These are phyloP conservation scores for Rhizopogon roseolus DNA, from an alignment of 768 basidiomycete species.

Conservation along the genomic window DNA sequence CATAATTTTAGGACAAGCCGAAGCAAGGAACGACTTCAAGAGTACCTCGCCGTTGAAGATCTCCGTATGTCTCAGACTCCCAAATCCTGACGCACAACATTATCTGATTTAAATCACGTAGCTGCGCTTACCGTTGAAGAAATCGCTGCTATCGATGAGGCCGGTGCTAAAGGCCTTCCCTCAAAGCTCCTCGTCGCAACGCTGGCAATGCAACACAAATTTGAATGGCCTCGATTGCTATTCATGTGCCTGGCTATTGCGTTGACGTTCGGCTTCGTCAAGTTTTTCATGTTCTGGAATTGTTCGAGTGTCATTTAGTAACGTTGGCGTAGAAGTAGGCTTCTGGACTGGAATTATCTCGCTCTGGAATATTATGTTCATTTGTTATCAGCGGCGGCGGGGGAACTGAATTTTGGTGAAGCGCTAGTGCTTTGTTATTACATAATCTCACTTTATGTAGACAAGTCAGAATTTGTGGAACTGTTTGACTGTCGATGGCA, in stretches of 20 bases:
- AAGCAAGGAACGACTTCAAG: conserved; percentile 53
- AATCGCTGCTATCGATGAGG: conserved; percentile 58
- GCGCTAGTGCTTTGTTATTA: too few relatives aligned
- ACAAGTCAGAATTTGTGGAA: too few relatives aligned
- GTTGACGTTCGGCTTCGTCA: neutral
- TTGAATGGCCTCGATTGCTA: neutral
- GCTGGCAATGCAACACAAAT: neutral
- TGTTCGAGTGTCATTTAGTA: neutral
- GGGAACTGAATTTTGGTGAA: too few relatives aligned
- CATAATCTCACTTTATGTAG: too few relatives aligned
- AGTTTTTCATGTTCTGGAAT: neutral
- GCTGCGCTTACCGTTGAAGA: conserved; percentile 53
- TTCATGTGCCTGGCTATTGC: neutral
- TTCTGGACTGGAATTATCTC: neutral
- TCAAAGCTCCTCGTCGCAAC: neutral
- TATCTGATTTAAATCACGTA: conserved; percentile 16
- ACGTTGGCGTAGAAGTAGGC: neutral
- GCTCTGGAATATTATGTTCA: neutral
- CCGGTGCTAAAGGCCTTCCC: conserved; percentile 51
- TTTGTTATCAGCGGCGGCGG: too few relatives aligned
- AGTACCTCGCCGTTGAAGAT: conserved; percentile 66
- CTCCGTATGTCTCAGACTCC: conserved; percentile 31
- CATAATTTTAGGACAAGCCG: conserved; percentile 48
- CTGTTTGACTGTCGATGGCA: conserved; percentile 34
- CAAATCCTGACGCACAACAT: neutral